These are phyloP conservation scores for Phascolomyces articulosus DNA, from an alignment of 371 early-diverging fungal genomes.

Conservation along the genomic window DNA sequence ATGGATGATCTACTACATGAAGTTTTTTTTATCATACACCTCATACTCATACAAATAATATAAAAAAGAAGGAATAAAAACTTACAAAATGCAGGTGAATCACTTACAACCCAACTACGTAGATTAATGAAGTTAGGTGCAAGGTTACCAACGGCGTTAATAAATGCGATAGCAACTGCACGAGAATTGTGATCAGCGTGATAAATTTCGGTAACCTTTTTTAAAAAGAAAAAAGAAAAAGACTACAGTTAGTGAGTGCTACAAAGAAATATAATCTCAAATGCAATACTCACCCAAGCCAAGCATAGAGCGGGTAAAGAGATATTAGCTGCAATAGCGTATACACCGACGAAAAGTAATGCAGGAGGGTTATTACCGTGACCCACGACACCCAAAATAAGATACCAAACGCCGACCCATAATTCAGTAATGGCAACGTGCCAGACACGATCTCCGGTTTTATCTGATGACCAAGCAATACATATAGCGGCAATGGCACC, in stretches of 20 bases:
- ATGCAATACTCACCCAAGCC: neutral
- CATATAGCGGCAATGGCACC: conserved; percentile 24
- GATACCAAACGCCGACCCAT: conserved; percentile 24
- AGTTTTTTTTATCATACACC: too few relatives aligned
- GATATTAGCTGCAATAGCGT: neutral
- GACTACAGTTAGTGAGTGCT: too few relatives aligned
- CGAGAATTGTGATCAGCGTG: conserved; percentile 31
- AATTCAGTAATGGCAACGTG: conserved; percentile 9
- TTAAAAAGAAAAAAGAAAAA: neutral
- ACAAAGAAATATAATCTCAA: too few relatives aligned
- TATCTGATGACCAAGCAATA: conserved; percentile 20
- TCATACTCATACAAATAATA: too few relatives aligned
- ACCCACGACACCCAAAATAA: conserved; percentile 16
- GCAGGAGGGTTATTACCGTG: conserved; percentile 17
- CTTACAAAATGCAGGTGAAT: conserved; percentile 21
- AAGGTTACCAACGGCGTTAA: conserved; percentile 42
- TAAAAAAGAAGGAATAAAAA: conserved; percentile 6
- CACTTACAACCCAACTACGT: conserved; percentile 27
- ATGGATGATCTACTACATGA: too few relatives aligned
- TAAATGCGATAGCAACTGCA: conserved; percentile 41
- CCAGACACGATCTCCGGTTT: conserved; percentile 11
- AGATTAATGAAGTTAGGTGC: conserved; percentile 45
- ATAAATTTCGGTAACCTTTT: conserved; percentile 20
- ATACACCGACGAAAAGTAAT: conserved; percentile 14
- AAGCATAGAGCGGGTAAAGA: neutral